Percentiles rank a stretch among this genome's conserved stretches.
Evolutionary conservation across 2,329 filamentous ascomycete genomes (phyloP).

Genomic region (Cadophora sp.): DNA sequence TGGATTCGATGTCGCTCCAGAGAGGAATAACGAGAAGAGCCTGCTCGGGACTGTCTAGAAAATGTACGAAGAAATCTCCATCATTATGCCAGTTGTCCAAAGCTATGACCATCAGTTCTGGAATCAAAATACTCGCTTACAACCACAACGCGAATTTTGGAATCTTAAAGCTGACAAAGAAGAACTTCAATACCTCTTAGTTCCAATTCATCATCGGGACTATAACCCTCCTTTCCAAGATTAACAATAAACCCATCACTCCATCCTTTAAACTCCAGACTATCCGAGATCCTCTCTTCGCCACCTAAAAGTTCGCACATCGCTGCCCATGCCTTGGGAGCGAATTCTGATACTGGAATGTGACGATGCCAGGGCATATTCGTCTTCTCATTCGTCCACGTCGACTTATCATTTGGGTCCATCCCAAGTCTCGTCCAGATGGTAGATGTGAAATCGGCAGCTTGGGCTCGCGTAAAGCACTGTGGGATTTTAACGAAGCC

Average conservation of each 20-base stretch:
- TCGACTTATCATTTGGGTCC: slow-evolving; percentile 66
- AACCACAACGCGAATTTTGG: neutral
- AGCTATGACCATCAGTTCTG: slow-evolving; percentile 10
- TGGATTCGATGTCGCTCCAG: slow-evolving; percentile 66
- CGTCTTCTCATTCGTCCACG: slow-evolving; percentile 66
- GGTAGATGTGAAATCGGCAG: slow-evolving; percentile 54
- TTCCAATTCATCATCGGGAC: slow-evolving; percentile 57
- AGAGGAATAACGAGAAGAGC: slow-evolving; percentile 71
- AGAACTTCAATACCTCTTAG: slow-evolving; percentile 39
- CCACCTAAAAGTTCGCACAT: slow-evolving; percentile 72
- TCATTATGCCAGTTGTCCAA: slow-evolving; percentile 64
- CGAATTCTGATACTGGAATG: slow-evolving; percentile 61
- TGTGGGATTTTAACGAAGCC: slow-evolving; percentile 60
- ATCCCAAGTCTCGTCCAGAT: slow-evolving; percentile 72
- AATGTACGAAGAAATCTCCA: slow-evolving; percentile 76
- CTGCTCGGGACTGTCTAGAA: slow-evolving; percentile 74
- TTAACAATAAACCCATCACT: slow-evolving; percentile 74
- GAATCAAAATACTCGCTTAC: neutral
- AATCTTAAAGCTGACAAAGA: neutral
- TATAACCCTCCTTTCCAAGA: slow-evolving; percentile 62
- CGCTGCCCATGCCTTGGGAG: slow-evolving; percentile 70
- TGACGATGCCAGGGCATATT: slow-evolving; percentile 69
- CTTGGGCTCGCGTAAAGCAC: slow-evolving; percentile 58
- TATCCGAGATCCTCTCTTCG: slow-evolving; percentile 57
- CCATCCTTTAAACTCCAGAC: slow-evolving; percentile 58